phyloP scores from a whole-genome alignment of 2,329 filamentous ascomycete species.

The Fusarium illudens region DNA sequence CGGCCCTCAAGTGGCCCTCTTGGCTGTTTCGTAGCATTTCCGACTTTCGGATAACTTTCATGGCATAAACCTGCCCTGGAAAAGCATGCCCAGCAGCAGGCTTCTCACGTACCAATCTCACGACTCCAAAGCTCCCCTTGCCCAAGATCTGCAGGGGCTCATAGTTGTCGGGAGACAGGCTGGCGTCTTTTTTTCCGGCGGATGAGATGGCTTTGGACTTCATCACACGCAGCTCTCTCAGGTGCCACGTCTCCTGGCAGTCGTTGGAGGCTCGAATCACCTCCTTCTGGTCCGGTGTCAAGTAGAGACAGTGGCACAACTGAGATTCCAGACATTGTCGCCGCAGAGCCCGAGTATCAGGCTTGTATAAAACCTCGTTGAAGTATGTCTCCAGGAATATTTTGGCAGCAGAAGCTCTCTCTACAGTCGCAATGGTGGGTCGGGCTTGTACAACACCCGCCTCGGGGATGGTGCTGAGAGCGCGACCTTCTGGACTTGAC shows the following conservation, averaged over 20 bases:
- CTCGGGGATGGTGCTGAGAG: constrained; percentile 49
- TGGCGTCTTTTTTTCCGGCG: constrained; percentile 2
- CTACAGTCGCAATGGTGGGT: constrained; percentile 67
- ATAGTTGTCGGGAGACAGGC: constrained; percentile 58
- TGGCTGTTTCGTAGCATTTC: constrained; percentile 91
- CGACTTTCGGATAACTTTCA: constrained; percentile 97
- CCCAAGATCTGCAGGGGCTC: constrained; percentile 84
- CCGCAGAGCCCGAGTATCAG: constrained; percentile 45
- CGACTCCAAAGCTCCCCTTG: constrained; percentile 94
- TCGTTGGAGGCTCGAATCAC: constrained; percentile 67
- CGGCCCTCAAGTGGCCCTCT: constrained; percentile 89
- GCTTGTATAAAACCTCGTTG: constrained; percentile 69
- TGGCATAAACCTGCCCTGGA: constrained; percentile 76
- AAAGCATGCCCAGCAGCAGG: constrained; percentile 40
- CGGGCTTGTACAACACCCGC: constrained; percentile 35
- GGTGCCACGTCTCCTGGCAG: constrained; percentile 74
- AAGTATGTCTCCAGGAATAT: constrained; percentile 88
- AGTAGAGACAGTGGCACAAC: constrained; percentile 63
- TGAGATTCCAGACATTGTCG: constrained; percentile 53
- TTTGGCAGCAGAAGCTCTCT: constrained; percentile 82
- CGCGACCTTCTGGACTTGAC: constrained; percentile 48
- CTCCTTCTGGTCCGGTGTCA: constrained; percentile 64
- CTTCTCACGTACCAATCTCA: constrained; percentile 81
- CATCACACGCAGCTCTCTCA: constrained; percentile 76
- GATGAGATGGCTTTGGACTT: constrained; percentile 63